Percentiles rank a stretch among this genome's conserved stretches.
phyloP scores from a whole-genome alignment of 2,329 filamentous ascomycete species.

The Trichoderma sp. region DNA sequence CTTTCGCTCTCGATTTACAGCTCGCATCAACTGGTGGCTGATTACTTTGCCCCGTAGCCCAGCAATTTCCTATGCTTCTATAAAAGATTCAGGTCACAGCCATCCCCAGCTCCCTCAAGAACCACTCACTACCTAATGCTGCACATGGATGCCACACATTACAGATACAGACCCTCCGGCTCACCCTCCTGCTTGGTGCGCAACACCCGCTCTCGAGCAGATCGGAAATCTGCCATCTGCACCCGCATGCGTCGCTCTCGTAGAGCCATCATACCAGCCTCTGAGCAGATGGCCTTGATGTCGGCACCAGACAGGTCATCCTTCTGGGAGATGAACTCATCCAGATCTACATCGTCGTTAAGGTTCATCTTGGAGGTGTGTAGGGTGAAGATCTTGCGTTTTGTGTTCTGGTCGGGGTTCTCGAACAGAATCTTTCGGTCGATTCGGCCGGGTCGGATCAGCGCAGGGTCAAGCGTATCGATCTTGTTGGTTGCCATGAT shows the following conservation, averaged over 20 bases:
- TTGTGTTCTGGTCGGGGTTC: slow-evolving; percentile 78
- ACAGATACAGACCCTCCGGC: slow-evolving; percentile 98
- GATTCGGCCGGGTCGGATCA: slow-evolving; percentile 96
- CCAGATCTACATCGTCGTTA: slow-evolving; percentile 93
- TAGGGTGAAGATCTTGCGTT: slow-evolving; percentile 96
- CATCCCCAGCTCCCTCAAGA: not conserved
- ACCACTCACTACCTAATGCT: slow-evolving; percentile 13
- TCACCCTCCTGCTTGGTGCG: slow-evolving; percentile 99
- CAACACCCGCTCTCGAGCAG: slow-evolving; percentile 89
- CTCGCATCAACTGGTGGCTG: not conserved
- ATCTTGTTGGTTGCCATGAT: slow-evolving; percentile 99
- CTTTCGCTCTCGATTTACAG: not conserved
- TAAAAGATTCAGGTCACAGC: not conserved
- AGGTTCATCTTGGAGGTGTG: slow-evolving; percentile 99
- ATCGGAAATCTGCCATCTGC: slow-evolving; percentile 97
- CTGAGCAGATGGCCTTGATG: slow-evolving; percentile 98
- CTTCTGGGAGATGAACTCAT: slow-evolving; percentile 98
- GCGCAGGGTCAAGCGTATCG: slow-evolving; percentile 90
- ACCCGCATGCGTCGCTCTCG: slow-evolving; percentile 96
- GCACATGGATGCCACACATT: slow-evolving; percentile 42
- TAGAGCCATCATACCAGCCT: slow-evolving; percentile 91
- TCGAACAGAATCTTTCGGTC: slow-evolving; percentile 90
- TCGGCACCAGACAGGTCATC: slow-evolving; percentile 96
- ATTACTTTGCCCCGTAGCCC: not conserved
- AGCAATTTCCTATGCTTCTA: not conserved